Conservation (phyloP, 371 early-diverging fungal genomes). For the Mucor plumbeus region DNA sequence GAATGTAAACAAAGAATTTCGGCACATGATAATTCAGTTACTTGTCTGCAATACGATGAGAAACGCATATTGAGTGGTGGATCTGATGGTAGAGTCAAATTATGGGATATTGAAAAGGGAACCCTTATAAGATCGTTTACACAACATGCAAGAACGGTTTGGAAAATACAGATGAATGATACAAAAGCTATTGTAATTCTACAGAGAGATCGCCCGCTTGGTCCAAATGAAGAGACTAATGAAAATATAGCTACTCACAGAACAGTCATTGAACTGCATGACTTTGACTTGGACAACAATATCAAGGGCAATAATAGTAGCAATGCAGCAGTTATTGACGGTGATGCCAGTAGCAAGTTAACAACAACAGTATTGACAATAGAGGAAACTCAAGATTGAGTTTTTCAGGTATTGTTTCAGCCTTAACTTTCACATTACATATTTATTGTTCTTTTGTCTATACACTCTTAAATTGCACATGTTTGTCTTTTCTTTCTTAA, state of each 20-base stretch:
- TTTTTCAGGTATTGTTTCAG: too few relatives aligned
- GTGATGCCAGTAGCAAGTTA: too few relatives aligned
- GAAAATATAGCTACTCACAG: constrained; percentile 3
- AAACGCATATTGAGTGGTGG: constrained; percentile 81
- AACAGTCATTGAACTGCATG: constrained; percentile 48
- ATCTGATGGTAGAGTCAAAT: constrained; percentile 82
- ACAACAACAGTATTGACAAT: neutral
- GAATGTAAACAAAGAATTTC: constrained; percentile 69
- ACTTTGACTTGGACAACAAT: constrained; percentile 33
- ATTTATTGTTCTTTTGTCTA: too few relatives aligned
- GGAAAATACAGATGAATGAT: constrained; percentile 62
- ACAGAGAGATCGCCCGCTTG: constrained; percentile 35
- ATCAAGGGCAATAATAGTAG: neutral
- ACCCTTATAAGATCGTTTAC: constrained; percentile 69
- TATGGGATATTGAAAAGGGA: constrained; percentile 82
- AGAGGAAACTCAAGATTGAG: too few relatives aligned
- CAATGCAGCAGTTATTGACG: neutral
- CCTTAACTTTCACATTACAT: too few relatives aligned
- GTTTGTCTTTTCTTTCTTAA: too few relatives aligned
- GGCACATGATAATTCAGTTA: constrained; percentile 83
- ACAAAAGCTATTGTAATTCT: constrained; percentile 63
- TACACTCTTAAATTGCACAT: too few relatives aligned
- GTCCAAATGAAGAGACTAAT: neutral
- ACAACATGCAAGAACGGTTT: constrained; percentile 58
- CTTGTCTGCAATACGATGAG: constrained; percentile 81